phyloP scores from a whole-genome alignment of 306 rosid species.

The Begonia loranthoides region DNA sequence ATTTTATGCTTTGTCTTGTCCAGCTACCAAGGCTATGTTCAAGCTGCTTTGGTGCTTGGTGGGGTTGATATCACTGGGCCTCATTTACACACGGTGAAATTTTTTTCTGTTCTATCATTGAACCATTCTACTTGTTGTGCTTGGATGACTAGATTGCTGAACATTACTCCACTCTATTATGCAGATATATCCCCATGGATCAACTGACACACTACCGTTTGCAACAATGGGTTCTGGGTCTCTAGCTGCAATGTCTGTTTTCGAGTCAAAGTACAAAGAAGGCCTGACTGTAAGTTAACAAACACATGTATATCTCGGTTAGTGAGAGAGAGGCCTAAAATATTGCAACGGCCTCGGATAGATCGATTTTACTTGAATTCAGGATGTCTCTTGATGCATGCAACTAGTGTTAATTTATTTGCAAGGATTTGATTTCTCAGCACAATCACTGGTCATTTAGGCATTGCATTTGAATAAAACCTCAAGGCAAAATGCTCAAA shows the following conservation, averaged over 20 bases:
- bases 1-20: slow-evolving; percentile 6
- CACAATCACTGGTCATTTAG: no score
- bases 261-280: slow-evolving; percentile 64
- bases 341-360: not conserved
- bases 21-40: slow-evolving; percentile 78
- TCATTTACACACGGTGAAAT: slow-evolving; percentile 82
- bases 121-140: slow-evolving; percentile 7
- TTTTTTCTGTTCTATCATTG: slow-evolving; percentile 2
- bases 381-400: not conserved
- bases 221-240: slow-evolving; percentile 61
- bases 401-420: no score
- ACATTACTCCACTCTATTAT: slow-evolving; percentile 1
- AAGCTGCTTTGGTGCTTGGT: slow-evolving; percentile 94
- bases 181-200: slow-evolving; percentile 87
- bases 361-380: no score
- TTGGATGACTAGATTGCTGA: slow-evolving; percentile 9
- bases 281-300: slow-evolving; percentile 36
- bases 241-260: slow-evolving; percentile 48
- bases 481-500: no score
- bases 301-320: not conserved
- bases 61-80: slow-evolving; percentile 95
- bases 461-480: no score
- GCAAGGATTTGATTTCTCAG: no score
- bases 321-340: not conserved
- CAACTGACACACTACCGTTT: slow-evolving; percentile 59